These are phyloP conservation scores for Chlorencoelia australis DNA, from an alignment of 2,329 filamentous ascomycete species.

Conservation along the genomic window DNA sequence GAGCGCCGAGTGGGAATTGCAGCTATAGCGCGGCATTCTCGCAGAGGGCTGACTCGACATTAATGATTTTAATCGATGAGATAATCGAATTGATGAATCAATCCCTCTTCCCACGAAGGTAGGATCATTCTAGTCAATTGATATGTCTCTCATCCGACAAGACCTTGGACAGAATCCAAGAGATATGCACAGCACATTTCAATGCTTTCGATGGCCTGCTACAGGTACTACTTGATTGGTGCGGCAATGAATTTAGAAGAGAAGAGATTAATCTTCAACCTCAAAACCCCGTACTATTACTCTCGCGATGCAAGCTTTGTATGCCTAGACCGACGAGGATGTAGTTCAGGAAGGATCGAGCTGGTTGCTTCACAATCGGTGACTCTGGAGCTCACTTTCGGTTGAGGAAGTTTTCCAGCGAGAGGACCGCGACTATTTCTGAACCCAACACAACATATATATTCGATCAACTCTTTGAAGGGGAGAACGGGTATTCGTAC, in stretches of 20 bases:
- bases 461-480: slow-evolving; percentile 21
- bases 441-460: slow-evolving; percentile 22
- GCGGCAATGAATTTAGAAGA: slow-evolving; percentile 68
- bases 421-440: slow-evolving; percentile 70
- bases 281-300: slow-evolving; percentile 64
- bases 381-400: slow-evolving; percentile 27
- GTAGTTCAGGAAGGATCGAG: slow-evolving; percentile 64
- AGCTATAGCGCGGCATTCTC: slow-evolving; percentile 87
- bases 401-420: slow-evolving; percentile 41
- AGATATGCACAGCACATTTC: slow-evolving; percentile 28
- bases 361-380: slow-evolving; percentile 49
- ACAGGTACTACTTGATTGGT: slow-evolving; percentile 27
- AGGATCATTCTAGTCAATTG: slow-evolving; percentile 16
- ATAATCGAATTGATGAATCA: slow-evolving; percentile 19
- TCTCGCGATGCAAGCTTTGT: slow-evolving; percentile 44
- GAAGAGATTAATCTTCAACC: slow-evolving; percentile 59
- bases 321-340: slow-evolving; percentile 45
- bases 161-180: slow-evolving; percentile 49
- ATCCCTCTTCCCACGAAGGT: slow-evolving; percentile 17
- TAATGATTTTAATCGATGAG: slow-evolving; percentile 71
- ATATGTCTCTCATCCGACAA: slow-evolving; percentile 64
- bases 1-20: slow-evolving; percentile 87
- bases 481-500: slow-evolving; percentile 18
- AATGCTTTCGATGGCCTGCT: slow-evolving; percentile 14
- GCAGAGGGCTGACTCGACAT: slow-evolving; percentile 73